A percentile compares a stretch with the other conserved stretches of the same genome.
Evolutionary conservation across 1,284 basidiomycete genomes (phyloP).

Genomic region (Inonotus obliquus): DNA sequence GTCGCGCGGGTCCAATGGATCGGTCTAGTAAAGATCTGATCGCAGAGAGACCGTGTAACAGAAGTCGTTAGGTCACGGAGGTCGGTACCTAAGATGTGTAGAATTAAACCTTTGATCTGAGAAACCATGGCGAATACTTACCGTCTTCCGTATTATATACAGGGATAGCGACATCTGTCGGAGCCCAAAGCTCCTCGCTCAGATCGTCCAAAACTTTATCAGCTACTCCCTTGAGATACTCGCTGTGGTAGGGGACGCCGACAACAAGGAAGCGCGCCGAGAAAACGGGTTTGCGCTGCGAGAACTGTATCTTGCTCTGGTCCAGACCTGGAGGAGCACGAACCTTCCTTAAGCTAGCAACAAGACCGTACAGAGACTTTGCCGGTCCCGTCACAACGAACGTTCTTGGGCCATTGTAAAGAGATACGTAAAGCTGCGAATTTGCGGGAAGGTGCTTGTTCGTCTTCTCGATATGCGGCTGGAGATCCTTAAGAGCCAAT

Average conservation of each 20-base stretch:
- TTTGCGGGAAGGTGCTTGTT: constrained; percentile 82
- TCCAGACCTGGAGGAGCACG: constrained; percentile 85
- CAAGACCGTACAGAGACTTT: constrained; percentile 90
- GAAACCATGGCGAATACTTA: constrained; percentile 34
- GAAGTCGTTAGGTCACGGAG: constrained; percentile 63
- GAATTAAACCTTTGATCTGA: not conserved
- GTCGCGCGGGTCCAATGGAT: constrained; percentile 94
- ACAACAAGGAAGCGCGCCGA: constrained; percentile 91
- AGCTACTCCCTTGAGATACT: constrained; percentile 76
- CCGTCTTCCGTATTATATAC: constrained; percentile 93
- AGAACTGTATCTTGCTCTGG: constrained; percentile 91
- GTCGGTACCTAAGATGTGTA: constrained; percentile 64
- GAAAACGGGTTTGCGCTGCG: constrained; percentile 93
- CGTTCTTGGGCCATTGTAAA: constrained; percentile 88
- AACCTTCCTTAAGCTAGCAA: constrained; percentile 85
- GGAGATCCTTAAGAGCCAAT: constrained; percentile 71
- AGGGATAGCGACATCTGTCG: constrained; percentile 72
- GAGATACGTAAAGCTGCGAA: constrained; percentile 80
- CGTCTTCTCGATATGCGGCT: constrained; percentile 82
- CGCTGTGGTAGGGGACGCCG: constrained; percentile 93
- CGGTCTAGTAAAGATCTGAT: constrained; percentile 89
- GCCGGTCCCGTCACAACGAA: constrained; percentile 94
- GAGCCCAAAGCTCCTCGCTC: constrained; percentile 76
- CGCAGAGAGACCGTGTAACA: constrained; percentile 78
- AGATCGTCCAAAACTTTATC: constrained; percentile 80